Base-by-base conservation (phyloP, 2,329 filamentous ascomycete species). In the Macroventuria anomochaeta region DNA sequence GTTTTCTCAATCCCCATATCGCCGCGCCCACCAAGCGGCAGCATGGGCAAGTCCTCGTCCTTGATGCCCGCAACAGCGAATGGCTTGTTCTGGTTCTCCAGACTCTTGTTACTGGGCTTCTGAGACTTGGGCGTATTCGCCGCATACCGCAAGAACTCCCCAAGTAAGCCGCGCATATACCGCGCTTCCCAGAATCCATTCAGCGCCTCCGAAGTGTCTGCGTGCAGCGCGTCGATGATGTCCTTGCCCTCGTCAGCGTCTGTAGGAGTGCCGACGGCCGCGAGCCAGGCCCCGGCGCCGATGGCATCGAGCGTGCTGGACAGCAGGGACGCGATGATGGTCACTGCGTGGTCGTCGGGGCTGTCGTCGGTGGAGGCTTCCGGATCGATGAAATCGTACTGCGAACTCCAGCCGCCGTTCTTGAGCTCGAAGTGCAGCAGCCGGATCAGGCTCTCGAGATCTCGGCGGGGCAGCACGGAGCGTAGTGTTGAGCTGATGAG, bases 221-320 rank as follows among this genome's bases (percentile, higher is more conserved):
- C 80, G 63, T 85, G 85, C 41, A 93, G 79, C 34, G 83, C 81
- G 17, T 82, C 78, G 50, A 93, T 79, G 51, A 91, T 83, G 59
- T 89, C 85, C 33, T 85, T 82, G 1, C 83, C 80, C 36, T 85
- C 82, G 10, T 80, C 75, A 29, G 80, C 77, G 37, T 77, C 76
- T 66, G 83, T 75, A 38, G 80, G 59, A 85, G 85, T 86, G 26
- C 62, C 61, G 5, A 69, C 61, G 5, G 61, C 53, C 2, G 70
- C 62, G 37, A 93, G 80, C 89, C 89, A 93, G 17, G 89, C 89
- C 47, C 85, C 85, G 8, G 87, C 82, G 2, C 89, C 89, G 13
- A 93, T 83, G 0, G 90, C 86, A 72, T 93, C 90, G 36, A 93
- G 80, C 56, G 89, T 90, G 64, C 86, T 85, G 58, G 86, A 86